These are phyloP conservation scores for Gossypium davidsonii DNA, from an alignment of 441 rosid species.

Conservation along the genomic window DNA sequence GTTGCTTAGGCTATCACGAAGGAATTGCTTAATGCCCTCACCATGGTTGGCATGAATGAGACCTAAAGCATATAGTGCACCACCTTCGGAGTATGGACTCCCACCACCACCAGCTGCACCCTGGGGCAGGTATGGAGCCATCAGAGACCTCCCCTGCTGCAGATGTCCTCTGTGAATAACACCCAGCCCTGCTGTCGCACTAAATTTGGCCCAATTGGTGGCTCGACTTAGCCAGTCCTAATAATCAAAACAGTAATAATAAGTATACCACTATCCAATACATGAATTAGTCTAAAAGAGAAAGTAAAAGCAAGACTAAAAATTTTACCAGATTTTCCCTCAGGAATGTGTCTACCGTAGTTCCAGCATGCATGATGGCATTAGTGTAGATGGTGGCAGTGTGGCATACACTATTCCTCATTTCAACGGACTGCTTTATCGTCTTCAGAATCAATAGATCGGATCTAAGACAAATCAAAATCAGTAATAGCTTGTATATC, in stretches of 20 bases:
- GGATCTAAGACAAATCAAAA: conserved; percentile 41
- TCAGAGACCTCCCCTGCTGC: conserved; percentile 85
- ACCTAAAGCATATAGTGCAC: conserved; percentile 88
- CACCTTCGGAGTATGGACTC: conserved; percentile 94
- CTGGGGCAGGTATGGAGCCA: conserved; percentile 96
- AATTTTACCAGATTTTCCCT: conserved; percentile 77
- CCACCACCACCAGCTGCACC: conserved; percentile 66
- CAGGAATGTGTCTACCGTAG: conserved; percentile 92
- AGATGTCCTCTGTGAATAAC: conserved; percentile 88
- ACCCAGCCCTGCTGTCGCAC: conserved; percentile 95
- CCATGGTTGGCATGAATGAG: conserved; percentile 97
- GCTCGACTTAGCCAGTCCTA: conserved; percentile 99
- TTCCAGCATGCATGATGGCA: conserved; percentile 99
- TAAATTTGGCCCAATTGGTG: conserved; percentile 97
- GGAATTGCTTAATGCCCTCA: conserved; percentile 89
- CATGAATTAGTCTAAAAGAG: not conserved
- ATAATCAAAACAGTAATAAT: conserved; percentile 14
- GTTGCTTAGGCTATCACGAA: conserved; percentile 73
- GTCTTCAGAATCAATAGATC: conserved; percentile 87
- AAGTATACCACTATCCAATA: not conserved
- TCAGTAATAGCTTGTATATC: not conserved
- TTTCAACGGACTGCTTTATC: conserved; percentile 91
- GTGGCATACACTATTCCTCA: conserved; percentile 96
- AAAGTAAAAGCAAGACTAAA: conserved; percentile 8
- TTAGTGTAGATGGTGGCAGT: conserved; percentile 94